These are phyloP conservation scores for Neurospora sublineolata DNA, from an alignment of 495 filamentous ascomycete genomes.

Conservation along the genomic window DNA sequence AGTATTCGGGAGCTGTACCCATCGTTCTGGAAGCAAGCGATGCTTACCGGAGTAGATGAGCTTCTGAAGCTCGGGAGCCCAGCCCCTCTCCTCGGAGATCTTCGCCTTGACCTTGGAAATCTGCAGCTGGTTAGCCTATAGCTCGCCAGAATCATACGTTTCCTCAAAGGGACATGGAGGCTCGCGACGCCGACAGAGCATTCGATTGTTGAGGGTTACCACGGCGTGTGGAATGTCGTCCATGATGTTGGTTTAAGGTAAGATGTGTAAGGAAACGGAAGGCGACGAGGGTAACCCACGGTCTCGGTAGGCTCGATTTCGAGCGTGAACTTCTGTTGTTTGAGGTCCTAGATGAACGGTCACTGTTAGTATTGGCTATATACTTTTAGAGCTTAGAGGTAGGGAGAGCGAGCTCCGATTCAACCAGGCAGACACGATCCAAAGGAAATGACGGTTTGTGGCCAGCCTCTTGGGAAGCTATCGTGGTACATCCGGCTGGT, in stretches of 20 bases:
- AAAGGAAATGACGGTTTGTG: not conserved
- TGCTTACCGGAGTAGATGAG: slow-evolving; percentile 90
- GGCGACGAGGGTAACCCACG: slow-evolving; percentile 46
- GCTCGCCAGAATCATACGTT: not conserved
- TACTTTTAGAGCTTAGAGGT: not conserved
- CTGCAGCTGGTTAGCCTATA: slow-evolving; percentile 34
- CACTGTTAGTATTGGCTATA: not conserved
- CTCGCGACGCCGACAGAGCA: not conserved
- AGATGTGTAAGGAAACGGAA: not conserved
- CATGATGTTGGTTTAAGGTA: not conserved
- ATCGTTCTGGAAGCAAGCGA: not conserved
- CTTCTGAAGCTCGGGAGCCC: slow-evolving; percentile 78
- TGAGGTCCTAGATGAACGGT: slow-evolving; percentile 58
- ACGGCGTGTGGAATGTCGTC: not conserved
- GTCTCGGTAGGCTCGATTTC: slow-evolving; percentile 88
- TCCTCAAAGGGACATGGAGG: not conserved
- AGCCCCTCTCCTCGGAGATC: slow-evolving; percentile 79
- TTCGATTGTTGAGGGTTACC: not conserved
- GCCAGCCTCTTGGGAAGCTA: not conserved
- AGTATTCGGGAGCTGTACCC: not conserved
- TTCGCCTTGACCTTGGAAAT: slow-evolving; percentile 82
- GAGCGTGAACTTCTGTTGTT: slow-evolving; percentile 94
- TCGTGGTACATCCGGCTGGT: not conserved
- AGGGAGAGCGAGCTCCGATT: not conserved
- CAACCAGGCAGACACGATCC: not conserved